Conservation (phyloP, 371 early-diverging fungal species). For the Mortierella sp. region DNA sequence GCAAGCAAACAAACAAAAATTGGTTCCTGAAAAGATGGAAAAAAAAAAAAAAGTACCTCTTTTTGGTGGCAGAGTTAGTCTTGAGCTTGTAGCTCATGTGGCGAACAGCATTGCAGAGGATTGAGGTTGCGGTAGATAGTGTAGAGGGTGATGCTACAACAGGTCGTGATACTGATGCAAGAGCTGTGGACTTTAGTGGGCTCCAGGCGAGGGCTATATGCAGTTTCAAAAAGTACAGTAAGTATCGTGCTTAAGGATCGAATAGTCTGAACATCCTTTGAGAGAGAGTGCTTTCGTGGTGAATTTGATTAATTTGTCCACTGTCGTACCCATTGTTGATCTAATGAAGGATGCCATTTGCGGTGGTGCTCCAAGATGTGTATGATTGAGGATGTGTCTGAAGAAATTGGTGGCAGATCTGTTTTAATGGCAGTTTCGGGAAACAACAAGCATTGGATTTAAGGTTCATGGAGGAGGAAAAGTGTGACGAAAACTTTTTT, state of each 20-base stretch:
- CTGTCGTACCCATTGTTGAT: conserved; percentile 49
- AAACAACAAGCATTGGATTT: conserved; percentile 5
- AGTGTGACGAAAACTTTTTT: conserved; percentile 6
- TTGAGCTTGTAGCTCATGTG: conserved; percentile 59
- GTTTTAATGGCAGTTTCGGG: conserved; percentile 7
- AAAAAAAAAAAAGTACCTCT: conserved; percentile 46
- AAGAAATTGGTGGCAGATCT: conserved; percentile 7
- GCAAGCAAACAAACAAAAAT: background rate
- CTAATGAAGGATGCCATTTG: conserved; percentile 53
- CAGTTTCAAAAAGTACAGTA: too few species aligned
- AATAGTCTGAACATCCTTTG: background rate
- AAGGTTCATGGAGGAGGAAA: background rate
- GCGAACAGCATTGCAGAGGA: conserved; percentile 52
- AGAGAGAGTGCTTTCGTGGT: background rate
- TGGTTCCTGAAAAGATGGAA: background rate
- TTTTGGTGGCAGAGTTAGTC: conserved; percentile 60
- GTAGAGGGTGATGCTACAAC: conserved; percentile 22
- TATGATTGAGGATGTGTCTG: conserved; percentile 2
- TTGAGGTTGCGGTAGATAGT: conserved; percentile 32
- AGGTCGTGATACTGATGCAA: conserved; percentile 35
- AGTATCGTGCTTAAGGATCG: background rate
- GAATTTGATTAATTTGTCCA: background rate
- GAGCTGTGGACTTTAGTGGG: conserved; percentile 41
- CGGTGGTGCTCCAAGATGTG: background rate
- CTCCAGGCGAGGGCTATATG: conserved; percentile 53